Percentiles rank a stretch among this genome's conserved stretches.
These are phyloP conservation scores for Hericium alpestre DNA, from an alignment of 768 basidiomycete genomes.

Conservation along the genomic window DNA sequence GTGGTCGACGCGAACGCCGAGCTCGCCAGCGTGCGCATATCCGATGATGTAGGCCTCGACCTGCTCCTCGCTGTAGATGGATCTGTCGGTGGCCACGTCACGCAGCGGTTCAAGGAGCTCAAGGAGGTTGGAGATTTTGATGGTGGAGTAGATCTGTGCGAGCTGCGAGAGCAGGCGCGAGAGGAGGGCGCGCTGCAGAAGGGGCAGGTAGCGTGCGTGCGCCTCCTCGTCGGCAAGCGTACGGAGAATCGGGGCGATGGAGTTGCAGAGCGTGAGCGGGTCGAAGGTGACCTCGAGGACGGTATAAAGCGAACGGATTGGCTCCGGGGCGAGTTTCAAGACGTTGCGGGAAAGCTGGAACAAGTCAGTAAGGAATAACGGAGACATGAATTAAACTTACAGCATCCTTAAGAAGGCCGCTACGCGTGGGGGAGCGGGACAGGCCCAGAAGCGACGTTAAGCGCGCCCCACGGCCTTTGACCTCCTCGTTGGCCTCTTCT, in stretches of 20 bases:
- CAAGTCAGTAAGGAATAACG: not conserved
- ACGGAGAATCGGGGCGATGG: slow-evolving; percentile 69
- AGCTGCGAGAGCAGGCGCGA: slow-evolving; percentile 86
- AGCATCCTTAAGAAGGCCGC: slow-evolving; percentile 80
- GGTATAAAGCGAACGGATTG: slow-evolving; percentile 71
- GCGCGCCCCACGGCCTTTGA: slow-evolving; percentile 61
- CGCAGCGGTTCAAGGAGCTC: slow-evolving; percentile 69
- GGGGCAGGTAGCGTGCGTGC: slow-evolving; percentile 77
- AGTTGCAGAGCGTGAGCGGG: slow-evolving; percentile 73
- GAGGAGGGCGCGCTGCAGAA: slow-evolving; percentile 83
- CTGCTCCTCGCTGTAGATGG: slow-evolving; percentile 56
- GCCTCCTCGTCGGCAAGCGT: slow-evolving; percentile 42
- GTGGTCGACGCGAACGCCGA: slow-evolving; percentile 82
- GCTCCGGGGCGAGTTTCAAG: slow-evolving; percentile 64
- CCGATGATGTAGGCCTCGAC: slow-evolving; percentile 91
- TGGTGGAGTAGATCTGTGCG: slow-evolving; percentile 82
- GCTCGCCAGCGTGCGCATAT: slow-evolving; percentile 78
- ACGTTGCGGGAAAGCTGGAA: slow-evolving; percentile 69
- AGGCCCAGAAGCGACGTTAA: slow-evolving; percentile 82
- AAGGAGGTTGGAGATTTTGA: slow-evolving; percentile 70
- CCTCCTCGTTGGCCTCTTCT: slow-evolving; percentile 37
- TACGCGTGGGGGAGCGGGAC: slow-evolving; percentile 71
- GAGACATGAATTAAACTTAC: slow-evolving; percentile 32
- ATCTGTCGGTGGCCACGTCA: slow-evolving; percentile 31
- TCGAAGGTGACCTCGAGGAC: slow-evolving; percentile 91